Conservation (phyloP, 2,329 filamentous ascomycete genomes). For the Lizonia empirigonia region DNA sequence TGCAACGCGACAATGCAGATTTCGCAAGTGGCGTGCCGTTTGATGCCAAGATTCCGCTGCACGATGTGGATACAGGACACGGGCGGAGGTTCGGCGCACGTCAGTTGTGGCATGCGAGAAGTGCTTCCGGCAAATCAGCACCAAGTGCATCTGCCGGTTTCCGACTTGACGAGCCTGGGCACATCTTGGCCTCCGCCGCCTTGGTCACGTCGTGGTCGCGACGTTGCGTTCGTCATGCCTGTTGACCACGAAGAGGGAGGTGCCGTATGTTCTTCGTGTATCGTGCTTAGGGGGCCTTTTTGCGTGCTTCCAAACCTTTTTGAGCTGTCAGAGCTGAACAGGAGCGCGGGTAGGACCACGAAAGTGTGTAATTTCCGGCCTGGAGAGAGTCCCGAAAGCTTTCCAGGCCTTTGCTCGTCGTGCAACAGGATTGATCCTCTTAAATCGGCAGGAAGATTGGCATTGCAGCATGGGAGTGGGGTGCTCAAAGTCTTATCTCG, state of each 20-base stretch:
- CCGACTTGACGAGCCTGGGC: constrained; percentile 36
- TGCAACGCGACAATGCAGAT: not conserved
- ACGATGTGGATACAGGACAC: constrained; percentile 21
- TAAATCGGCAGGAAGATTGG: not conserved
- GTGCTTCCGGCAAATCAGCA: constrained; percentile 26
- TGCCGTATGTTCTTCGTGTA: not conserved
- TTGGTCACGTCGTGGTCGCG: constrained; percentile 12
- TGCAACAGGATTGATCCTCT: not conserved
- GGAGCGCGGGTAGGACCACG: not conserved
- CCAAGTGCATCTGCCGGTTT: constrained; percentile 26
- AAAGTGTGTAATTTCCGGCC: too few species aligned
- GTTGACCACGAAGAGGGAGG: constrained; percentile 1
- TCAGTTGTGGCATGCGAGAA: constrained; percentile 20
- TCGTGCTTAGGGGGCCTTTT: constrained; percentile 13
- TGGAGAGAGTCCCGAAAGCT: too few species aligned
- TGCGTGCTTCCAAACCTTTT: constrained; percentile 3
- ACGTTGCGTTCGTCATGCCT: constrained; percentile 2
- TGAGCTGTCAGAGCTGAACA: not conserved
- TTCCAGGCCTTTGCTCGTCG: not conserved
- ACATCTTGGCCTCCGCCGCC: constrained; percentile 31
- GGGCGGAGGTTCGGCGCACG: constrained; percentile 35
- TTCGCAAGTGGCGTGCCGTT: constrained; percentile 3
- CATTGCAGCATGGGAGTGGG: constrained; percentile 11
- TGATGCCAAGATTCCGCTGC: constrained; percentile 34
- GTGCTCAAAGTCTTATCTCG: not conserved